phyloP scores from a whole-genome alignment of 768 basidiomycete species.

The Lactifluus volemus region DNA sequence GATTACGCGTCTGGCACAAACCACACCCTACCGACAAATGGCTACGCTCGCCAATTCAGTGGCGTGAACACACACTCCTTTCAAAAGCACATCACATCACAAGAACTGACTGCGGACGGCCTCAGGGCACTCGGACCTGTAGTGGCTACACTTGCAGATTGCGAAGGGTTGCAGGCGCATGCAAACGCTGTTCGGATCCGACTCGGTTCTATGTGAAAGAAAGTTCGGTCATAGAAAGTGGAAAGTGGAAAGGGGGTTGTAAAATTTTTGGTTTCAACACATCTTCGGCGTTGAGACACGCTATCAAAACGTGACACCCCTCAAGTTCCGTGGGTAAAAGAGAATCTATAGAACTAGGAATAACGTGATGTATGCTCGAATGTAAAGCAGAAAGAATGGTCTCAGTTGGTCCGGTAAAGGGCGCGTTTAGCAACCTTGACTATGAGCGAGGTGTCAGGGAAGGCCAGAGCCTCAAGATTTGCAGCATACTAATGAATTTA shows the following conservation, averaged over 20 bases:
- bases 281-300: not conserved
- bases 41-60: conserved; percentile 96
- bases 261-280: not conserved
- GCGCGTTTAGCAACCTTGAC: conserved; percentile 93
- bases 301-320: not conserved
- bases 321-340: not conserved
- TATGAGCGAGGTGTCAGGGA: conserved; percentile 89
- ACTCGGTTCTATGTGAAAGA: conserved; percentile 27
- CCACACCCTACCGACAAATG: conserved; percentile 93
- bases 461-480: conserved; percentile 81
- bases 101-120: conserved; percentile 78
- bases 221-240: not conserved
- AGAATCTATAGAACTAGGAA: conserved; percentile 17
- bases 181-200: conserved; percentile 93
- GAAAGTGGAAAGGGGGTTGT: not conserved
- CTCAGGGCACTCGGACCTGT: conserved; percentile 73
- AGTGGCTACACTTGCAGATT: conserved; percentile 85
- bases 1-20: conserved; percentile 99
- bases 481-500: conserved; percentile 62
- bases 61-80: conserved; percentile 96
- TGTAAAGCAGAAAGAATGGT: not conserved
- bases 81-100: conserved; percentile 98
- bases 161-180: conserved; percentile 91
- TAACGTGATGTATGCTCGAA: conserved; percentile 15
- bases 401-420: conserved; percentile 80